These are phyloP conservation scores for Alternaria sp. DNA, from an alignment of 2,329 filamentous ascomycete species.

Conservation along the genomic window DNA sequence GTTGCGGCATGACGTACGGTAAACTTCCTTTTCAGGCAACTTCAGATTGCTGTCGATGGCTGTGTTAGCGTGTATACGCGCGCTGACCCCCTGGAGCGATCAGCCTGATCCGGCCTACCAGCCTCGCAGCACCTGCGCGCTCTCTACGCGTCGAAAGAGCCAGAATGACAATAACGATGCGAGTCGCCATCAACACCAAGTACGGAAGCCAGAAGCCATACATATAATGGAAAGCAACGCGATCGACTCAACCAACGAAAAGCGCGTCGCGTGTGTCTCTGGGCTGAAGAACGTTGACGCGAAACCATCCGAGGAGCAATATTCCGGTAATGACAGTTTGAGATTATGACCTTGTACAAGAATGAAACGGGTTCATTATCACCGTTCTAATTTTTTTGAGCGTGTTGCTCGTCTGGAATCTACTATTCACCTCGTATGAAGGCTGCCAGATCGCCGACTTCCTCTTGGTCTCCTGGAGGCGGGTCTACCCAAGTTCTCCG, in stretches of 20 bases:
- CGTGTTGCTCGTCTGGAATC: too few relatives aligned
- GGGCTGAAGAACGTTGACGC: too few relatives aligned
- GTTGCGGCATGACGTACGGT: slow-evolving; percentile 4
- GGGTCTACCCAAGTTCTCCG: too few relatives aligned
- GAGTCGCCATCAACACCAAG: neutral
- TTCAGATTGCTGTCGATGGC: neutral
- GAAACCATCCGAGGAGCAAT: too few relatives aligned
- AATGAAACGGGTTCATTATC: too few relatives aligned
- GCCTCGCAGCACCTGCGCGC: neutral
- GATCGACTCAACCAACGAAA: neutral
- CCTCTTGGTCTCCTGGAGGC: too few relatives aligned
- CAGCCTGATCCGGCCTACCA: neutral
- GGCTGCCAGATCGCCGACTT: too few relatives aligned
- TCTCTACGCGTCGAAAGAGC: neutral
- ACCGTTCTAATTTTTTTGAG: too few relatives aligned
- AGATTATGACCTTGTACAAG: too few relatives aligned
- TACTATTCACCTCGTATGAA: too few relatives aligned
- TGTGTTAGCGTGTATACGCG: slow-evolving; percentile 1
- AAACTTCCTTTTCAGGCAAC: slow-evolving; percentile 1
- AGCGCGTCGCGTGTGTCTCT: neutral
- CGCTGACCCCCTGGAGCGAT: neutral
- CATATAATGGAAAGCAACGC: neutral
- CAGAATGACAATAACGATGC: neutral
- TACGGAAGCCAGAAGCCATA: neutral
- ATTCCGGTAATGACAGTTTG: too few relatives aligned